Base-by-base conservation (phyloP, 192 early-diverging fungal species). In the Coemansia guatemalensis region DNA sequence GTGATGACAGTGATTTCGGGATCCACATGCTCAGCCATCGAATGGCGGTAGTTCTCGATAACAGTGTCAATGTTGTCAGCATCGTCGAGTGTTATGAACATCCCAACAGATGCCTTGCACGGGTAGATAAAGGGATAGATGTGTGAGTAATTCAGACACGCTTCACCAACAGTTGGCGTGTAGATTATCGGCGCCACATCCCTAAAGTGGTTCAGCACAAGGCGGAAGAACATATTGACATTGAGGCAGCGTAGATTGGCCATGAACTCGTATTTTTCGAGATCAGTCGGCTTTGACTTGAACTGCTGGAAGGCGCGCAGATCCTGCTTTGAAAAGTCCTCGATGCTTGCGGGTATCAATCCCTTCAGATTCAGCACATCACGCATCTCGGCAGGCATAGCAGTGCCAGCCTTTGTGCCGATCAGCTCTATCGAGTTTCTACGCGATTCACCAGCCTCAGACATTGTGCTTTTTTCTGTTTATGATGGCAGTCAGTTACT, bases 1-100 rank as follows among this genome's bases (percentile, higher is more conserved):
- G 94, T 94, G 53, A 98, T 92, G 23, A 98, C 95, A 20, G 89
- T 86, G 62, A 98, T 96, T 56, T 94, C 86, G 6, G 90, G 90
- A 21, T 81, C 83, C 4, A 83, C 69, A 7, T 67, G 53, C 29
- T 89, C 84, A 9, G 82, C 71, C 20, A 82, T 82, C 49, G 83
- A 83, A 7, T 88, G 85, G 20, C 78, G 86, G 83, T 93, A 96
- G 73, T 89, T 90, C 56, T 80, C 79, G 44, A 96, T 88, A 27
- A 94, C 82, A 62, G 89, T 70, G 44, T 79, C 84, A 12, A 98
- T 67, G 66, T 91, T 84, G 47, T 86, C 87, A 17, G 87, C 75
- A 61, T 93, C 87, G 20, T 82, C 82, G 44, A 92, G 63, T 18
- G 91, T 85, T 32, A 98, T 84, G 70, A 87, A 98, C 55, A 98